Conservation (phyloP, 2,329 filamentous ascomycete genomes). For the Thermomyces lanuginosus region DNA sequence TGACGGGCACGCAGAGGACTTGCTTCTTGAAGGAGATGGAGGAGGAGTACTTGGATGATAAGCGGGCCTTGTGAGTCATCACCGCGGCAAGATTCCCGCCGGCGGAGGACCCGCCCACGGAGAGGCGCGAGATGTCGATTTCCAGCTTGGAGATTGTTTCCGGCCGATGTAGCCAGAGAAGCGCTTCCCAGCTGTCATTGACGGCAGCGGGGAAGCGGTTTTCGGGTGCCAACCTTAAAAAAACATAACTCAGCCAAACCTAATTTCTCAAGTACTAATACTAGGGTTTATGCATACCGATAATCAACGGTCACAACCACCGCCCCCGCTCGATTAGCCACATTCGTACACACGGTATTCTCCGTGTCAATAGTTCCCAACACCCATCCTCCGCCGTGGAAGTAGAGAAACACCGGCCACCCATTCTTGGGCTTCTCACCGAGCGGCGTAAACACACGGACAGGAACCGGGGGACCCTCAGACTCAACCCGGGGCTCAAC, state of each 20-base stretch:
- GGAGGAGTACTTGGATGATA: constrained; percentile 18
- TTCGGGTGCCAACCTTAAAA: constrained; percentile 40
- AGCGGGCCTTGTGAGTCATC: constrained; percentile 36
- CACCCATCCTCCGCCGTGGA: constrained; percentile 45
- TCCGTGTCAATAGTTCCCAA: constrained; percentile 42
- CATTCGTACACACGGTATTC: constrained; percentile 40
- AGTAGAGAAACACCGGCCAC: constrained; percentile 42
- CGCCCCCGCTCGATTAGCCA: constrained; percentile 34
- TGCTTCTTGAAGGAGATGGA: constrained; percentile 31
- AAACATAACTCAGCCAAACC: no score
- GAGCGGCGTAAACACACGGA: constrained; percentile 37
- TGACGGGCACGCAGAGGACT: constrained; percentile 42
- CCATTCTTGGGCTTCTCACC: constrained; percentile 29
- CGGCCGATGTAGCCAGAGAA: constrained; percentile 32
- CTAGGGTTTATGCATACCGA: constrained; percentile 26
- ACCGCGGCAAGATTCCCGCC: constrained; percentile 38
- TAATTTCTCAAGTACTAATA: no score
- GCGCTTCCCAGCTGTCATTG: constrained; percentile 40
- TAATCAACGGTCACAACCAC: constrained; percentile 43
- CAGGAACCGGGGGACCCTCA: constrained; percentile 31
- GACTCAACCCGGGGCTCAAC: constrained; percentile 30
- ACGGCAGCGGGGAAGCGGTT: constrained; percentile 41
- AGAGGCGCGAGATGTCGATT: constrained; percentile 30
- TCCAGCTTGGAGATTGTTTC: constrained; percentile 23
- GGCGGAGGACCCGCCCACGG: constrained; percentile 36